Conservation (phyloP, 768 basidiomycete species). For the Boletus reticuloceps region DNA sequence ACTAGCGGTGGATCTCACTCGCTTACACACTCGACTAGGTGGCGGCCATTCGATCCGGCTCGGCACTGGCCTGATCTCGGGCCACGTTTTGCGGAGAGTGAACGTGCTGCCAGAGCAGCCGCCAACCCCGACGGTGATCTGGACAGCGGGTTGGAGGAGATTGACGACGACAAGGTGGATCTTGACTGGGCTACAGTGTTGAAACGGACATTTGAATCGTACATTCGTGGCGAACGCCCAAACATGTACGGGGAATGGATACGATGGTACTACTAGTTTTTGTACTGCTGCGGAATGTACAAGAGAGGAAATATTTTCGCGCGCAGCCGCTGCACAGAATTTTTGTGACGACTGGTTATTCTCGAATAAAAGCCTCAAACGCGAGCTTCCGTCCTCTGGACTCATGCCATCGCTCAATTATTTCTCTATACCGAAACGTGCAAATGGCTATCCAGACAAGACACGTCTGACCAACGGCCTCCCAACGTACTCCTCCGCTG, state of each 20-base stretch:
- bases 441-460: slow-evolving; percentile 46
- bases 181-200: slow-evolving; percentile 63
- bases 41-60: slow-evolving; percentile 86
- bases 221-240: slow-evolving; percentile 79
- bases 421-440: slow-evolving; percentile 44
- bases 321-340: slow-evolving; percentile 11
- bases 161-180: slow-evolving; percentile 59
- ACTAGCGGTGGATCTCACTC: slow-evolving; percentile 23
- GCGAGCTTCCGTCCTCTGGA: slow-evolving; percentile 15
- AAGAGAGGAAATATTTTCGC: slow-evolving; percentile 27
- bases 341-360: slow-evolving; percentile 12
- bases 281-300: slow-evolving; percentile 25
- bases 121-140: background rate
- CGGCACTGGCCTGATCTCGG: slow-evolving; percentile 94
- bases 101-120: slow-evolving; percentile 54
- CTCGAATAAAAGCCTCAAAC: slow-evolving; percentile 10
- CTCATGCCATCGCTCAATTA: slow-evolving; percentile 47
- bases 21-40: slow-evolving; percentile 49
- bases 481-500: slow-evolving; percentile 52
- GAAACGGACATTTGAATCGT: slow-evolving; percentile 93
- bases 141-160: too few relatives aligned
- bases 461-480: slow-evolving; percentile 41
- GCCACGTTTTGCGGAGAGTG: slow-evolving; percentile 68
- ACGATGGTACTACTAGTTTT: slow-evolving; percentile 14
- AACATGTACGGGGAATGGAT: slow-evolving; percentile 87